Conservation (phyloP, 2,329 filamentous ascomycete species). For the Massarina eburnea region DNA sequence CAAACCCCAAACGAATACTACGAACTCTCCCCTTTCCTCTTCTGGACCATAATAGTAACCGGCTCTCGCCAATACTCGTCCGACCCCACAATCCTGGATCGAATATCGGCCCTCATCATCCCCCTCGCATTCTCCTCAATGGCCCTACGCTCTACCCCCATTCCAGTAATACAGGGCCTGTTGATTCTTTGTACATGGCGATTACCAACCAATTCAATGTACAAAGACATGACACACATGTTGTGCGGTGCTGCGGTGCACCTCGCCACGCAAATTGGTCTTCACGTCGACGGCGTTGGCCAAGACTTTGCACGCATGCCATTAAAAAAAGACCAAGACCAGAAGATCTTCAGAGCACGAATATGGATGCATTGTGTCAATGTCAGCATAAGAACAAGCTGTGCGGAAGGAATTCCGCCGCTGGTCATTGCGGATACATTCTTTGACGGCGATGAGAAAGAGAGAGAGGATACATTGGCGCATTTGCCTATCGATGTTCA, state of each 20-base stretch:
- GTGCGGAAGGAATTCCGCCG: conserved; percentile 26
- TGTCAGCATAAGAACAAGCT: conserved; percentile 34
- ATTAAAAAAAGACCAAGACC: conserved; percentile 37
- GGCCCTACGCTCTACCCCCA: conserved; percentile 38
- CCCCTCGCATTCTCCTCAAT: conserved; percentile 42
- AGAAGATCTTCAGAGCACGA: conserved; percentile 38
- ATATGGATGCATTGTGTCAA: conserved; percentile 44
- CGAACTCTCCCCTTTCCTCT: conserved; percentile 40
- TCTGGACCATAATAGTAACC: conserved; percentile 45
- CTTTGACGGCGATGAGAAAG: conserved; percentile 35
- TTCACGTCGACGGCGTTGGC: conserved; percentile 43
- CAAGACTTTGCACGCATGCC: conserved; percentile 45
- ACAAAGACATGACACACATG: conserved; percentile 44
- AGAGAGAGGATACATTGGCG: conserved; percentile 37
- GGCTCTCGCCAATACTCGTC: conserved; percentile 42
- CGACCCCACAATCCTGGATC: conserved; percentile 39
- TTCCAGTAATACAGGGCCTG: conserved; percentile 44
- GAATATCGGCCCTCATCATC: conserved; percentile 36
- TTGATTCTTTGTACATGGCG: conserved; percentile 46
- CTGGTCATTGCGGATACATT: conserved; percentile 34
- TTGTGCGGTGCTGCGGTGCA: conserved; percentile 45
- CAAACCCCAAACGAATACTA: conserved; percentile 39
- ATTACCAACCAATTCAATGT: conserved; percentile 45
- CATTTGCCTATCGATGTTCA: conserved; percentile 33
- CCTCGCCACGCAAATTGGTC: conserved; percentile 45